Base-by-base conservation (phyloP, 139 green algal genomes). In the Coelastrella sp. region DNA sequence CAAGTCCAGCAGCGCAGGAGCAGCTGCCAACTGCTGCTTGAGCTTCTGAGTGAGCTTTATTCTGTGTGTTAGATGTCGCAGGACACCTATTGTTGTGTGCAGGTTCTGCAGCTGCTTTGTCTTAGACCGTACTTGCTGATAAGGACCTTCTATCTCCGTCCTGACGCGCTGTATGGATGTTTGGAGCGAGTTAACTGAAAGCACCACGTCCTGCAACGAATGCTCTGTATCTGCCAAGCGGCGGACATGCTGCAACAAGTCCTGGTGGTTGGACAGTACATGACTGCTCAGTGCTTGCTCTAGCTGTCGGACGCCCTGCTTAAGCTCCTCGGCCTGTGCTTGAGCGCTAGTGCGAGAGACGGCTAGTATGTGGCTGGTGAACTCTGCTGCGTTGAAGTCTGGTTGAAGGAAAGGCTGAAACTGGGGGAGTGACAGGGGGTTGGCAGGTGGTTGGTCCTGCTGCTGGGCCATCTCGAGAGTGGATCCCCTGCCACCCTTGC, bases 331-430 rank as follows among this genome's bases (percentile, higher is more conserved):
- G 7, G 91, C 92, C 60, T 97, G 94, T 0, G 91, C 92, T 68
- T 94, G 91, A 2, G 96, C 95, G 7, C 93, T 96, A 10, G 94
- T 96, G 11, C 95, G 90, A n/a, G 91, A 94, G n/a, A 92, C 92
- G 3, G 90, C 94, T 6, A 98, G 87, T 0, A 95, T 94, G 0
- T 90, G 86, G 47, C 91, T 96, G 0, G 96, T 96, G 85, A 98
- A 98, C n/a, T 92, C 73, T 14, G 94, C 91, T 6, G 96, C 88
- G 76, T 98, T 93, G 91, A 98, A 98, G 32, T 93, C 86, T 19
- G 86, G 71, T 5, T 80, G 20, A 10, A 90, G 76, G 79, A 95
- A 96, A 7, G 90, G 85, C 4, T 64, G 23, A 75, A 93, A 93
- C 7, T 56, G 56, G 5, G 89, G 77, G 2, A 85, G 22, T 14